A percentile compares a stretch with the other conserved stretches of the same genome.
phyloP scores from a whole-genome alignment of 2,329 filamentous ascomycete genomes.

The Diaporthe vaccinii region DNA sequence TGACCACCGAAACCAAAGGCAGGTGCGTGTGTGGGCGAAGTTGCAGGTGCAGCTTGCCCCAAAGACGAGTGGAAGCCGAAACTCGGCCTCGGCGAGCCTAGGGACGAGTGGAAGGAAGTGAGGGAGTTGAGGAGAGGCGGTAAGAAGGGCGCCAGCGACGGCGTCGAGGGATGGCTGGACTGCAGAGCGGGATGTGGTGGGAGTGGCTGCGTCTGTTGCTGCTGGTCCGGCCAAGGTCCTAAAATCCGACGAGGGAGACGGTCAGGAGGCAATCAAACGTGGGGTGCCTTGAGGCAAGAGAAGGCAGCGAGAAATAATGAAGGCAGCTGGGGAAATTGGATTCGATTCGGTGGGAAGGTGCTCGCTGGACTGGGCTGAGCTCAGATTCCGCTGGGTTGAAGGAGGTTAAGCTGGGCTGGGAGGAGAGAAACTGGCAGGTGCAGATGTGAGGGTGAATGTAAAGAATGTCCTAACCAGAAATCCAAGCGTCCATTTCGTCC shows the following conservation, averaged over 20 bases:
- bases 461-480: conserved; percentile 34
- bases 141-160: conserved; percentile 12
- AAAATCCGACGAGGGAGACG: conserved; percentile 20
- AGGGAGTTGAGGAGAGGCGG: conserved; percentile 18
- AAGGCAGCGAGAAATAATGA: conserved; percentile 17
- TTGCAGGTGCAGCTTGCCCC: background rate
- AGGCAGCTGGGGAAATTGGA: conserved; percentile 9
- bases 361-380: background rate
- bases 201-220: background rate
- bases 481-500: conserved; percentile 32
- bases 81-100: conserved; percentile 1
- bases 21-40: background rate
- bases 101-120: conserved; percentile 18
- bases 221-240: conserved; percentile 31
- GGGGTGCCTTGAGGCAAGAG: background rate
- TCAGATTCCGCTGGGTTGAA: background rate
- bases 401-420: background rate
- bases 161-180: conserved; percentile 13
- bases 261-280: conserved; percentile 30
- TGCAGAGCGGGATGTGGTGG: conserved; percentile 1
- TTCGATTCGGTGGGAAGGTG: background rate
- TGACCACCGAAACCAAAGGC: background rate
- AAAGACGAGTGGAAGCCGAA: background rate
- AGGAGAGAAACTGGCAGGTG: background rate
- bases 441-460: background rate